Evolutionary conservation across 2,329 filamentous ascomycete genomes (phyloP), one percentile per base, ranked within the genome.

Genomic region (Annulohypoxylon truncatum): DNA sequence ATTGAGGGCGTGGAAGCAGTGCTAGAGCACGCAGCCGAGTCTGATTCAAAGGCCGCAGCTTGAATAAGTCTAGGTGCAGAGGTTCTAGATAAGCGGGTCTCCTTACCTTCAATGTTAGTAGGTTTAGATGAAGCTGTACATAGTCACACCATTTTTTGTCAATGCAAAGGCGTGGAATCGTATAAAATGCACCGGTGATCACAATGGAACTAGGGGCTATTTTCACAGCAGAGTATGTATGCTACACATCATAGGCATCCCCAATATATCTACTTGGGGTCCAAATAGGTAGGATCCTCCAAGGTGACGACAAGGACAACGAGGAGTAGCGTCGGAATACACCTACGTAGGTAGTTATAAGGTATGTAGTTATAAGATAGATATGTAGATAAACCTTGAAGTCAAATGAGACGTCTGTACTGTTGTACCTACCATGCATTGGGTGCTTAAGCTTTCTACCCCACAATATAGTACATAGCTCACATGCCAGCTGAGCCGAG

Each of bases 1-100:
- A 65, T 71, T 9, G 71, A 71, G 20, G 71, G 71, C 1, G 64
- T 72, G 18, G 72, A 71, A 18, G 64, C 58, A n/a, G 52, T 66
- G 13, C 29, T 64, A 4, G 57, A 68, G 18, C 42, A 48, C 1
- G 20, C 31, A 5, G 42, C 13, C 29, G 54, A 65, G 46, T 40
- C 56, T 13, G 51, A 31, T 12, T 55, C 53, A 15, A 35, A 67
- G 35, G 48, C 44, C 12, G 46, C 15, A 18, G n/a, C 52, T 18
- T 57, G 35, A 29, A 47, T 15, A 20, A 33, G 40, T n/a, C 10
- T 13, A 42, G 50, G 10, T 5, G 15, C 10, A 10, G 10, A n/a
- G n/a, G 6, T 24, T 38, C 15, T 33, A 15, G 28, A 33, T 33
- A 7, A 29, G 3, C 8, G 15, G n/a, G 7, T 9, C 13, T 24